These are phyloP conservation scores for Scutellaria barbata DNA, from an alignment of 257 asterid species.

Conservation along the genomic window DNA sequence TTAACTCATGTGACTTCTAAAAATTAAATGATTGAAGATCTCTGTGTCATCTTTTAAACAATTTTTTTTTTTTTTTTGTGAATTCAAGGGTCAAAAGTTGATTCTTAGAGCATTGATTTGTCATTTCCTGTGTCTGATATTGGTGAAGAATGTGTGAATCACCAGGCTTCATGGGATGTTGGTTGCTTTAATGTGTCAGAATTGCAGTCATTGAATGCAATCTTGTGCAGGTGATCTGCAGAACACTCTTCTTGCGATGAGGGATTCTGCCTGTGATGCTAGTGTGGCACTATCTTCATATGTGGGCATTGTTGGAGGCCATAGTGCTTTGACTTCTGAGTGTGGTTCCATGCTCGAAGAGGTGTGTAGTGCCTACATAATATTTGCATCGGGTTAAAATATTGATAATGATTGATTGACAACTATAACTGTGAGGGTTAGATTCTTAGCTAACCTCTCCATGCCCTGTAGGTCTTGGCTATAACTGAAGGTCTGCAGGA, in stretches of 20 bases:
- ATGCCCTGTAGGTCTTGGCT: slow-evolving; percentile 77
- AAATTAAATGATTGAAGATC: too few species aligned
- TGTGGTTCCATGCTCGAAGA: slow-evolving; percentile 99
- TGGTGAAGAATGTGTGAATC: slow-evolving; percentile 20
- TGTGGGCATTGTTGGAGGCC: slow-evolving; percentile 74
- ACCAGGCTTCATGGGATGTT: slow-evolving; percentile 26
- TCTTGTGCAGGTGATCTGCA: slow-evolving; percentile 79
- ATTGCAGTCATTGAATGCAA: slow-evolving; percentile 13
- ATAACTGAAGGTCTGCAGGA: slow-evolving; percentile 95
- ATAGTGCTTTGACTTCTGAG: slow-evolving; percentile 91
- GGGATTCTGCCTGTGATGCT: slow-evolving; percentile 84
- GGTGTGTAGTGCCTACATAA: slow-evolving; percentile 51
- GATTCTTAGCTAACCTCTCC: slow-evolving; percentile 25
- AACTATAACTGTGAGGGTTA: slow-evolving; percentile 1
- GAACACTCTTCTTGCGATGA: slow-evolving; percentile 87
- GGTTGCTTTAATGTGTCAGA: slow-evolving; percentile 26
- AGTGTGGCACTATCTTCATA: slow-evolving; percentile 81
- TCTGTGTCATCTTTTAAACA: too few species aligned
- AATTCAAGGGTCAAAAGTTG: slow-evolving; percentile 24
- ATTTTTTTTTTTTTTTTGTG: too few species aligned
- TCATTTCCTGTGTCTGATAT: slow-evolving; percentile 27
- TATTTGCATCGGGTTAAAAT: not conserved
- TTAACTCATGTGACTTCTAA: too few species aligned
- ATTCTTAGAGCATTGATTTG: slow-evolving; percentile 20
- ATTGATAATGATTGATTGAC: slow-evolving; percentile 16